Base-by-base conservation (phyloP, 768 basidiomycete species). In the Amanita thiersii region DNA sequence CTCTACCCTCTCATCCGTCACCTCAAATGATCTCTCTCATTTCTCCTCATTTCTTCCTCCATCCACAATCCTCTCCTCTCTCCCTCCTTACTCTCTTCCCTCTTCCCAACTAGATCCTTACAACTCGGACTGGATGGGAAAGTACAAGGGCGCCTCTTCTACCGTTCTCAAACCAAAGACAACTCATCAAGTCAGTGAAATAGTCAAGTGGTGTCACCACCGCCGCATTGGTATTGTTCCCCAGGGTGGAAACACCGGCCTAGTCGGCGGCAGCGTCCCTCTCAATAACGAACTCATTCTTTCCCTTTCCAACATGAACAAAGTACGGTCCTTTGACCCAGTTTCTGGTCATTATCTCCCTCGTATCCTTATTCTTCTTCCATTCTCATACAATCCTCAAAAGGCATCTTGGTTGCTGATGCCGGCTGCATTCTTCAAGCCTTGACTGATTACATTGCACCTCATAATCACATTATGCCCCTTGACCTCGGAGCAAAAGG, bases 191-290 rank as follows among this genome's bases (percentile, higher is more conserved):
- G 91, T 98, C 56, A 85, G 83, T 59, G 67, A 84, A 50, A 85
- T 97, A 40, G 69, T 98, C 55, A 82, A 80, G 56, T 88, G 81
- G 69, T 98, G 96, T 61, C 78, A 82, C 51, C 69, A 81, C 40
- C 72, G 78, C 43, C 72, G 75, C 41, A 85, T 99, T 30, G 82
- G 81, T n/a, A 75, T 98, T 40, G 92, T 96, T 2, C 96, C 96
- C 1, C 96, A 99, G 60, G 94, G 96, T 35, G 96, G 96, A 34
- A 99, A 99, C 65, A 99, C 96, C 0, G 96, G 96, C 11, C 75
- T 99, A 9, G 96, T 99, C 26, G 96, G 93, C 43, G 96, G 96
- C 26, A 81, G 92, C 47, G 86, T 94, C 8, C 94, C 96, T 0
- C 57, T 91, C 28, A 68, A 78, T 50, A 83, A 93, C 57, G 96